Conservation (phyloP, 768 basidiomycete species). For the Hortiboletus flavorubellus region DNA sequence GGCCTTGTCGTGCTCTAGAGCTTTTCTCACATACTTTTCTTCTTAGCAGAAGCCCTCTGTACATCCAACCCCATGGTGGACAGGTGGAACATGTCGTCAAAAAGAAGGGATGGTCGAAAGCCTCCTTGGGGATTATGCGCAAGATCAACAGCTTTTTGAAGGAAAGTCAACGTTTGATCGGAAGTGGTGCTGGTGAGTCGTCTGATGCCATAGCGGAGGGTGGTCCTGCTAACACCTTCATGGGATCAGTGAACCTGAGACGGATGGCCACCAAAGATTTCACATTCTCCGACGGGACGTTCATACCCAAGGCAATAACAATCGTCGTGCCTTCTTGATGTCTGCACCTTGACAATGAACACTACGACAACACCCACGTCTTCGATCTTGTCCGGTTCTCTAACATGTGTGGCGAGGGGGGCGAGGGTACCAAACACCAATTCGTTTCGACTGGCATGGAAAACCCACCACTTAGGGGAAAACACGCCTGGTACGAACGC, state of each 20-base stretch:
- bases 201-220: no score
- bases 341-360: no score
- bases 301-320: no score
- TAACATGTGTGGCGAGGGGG: slow-evolving; percentile 32
- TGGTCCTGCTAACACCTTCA: no score
- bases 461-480: slow-evolving; percentile 37
- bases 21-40: slow-evolving; percentile 33
- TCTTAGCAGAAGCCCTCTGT: slow-evolving; percentile 36
- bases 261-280: slow-evolving; percentile 16
- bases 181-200: no score
- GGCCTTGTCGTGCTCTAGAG: slow-evolving; percentile 15
- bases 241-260: no score
- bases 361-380: no score
- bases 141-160: slow-evolving; percentile 16
- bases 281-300: slow-evolving; percentile 34
- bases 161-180: no score
- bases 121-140: slow-evolving; percentile 27
- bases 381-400: slow-evolving; percentile 35
- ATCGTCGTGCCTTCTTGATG: no score
- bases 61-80: slow-evolving; percentile 3
- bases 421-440: slow-evolving; percentile 33
- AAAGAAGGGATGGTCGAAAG: slow-evolving; percentile 24
- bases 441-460: slow-evolving; percentile 33
- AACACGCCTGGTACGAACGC: slow-evolving; percentile 15
- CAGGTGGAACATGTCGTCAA: not conserved